phyloP scores from a whole-genome alignment of 2,329 filamentous ascomycete species.

The Ploettnerulaceae sp. region DNA sequence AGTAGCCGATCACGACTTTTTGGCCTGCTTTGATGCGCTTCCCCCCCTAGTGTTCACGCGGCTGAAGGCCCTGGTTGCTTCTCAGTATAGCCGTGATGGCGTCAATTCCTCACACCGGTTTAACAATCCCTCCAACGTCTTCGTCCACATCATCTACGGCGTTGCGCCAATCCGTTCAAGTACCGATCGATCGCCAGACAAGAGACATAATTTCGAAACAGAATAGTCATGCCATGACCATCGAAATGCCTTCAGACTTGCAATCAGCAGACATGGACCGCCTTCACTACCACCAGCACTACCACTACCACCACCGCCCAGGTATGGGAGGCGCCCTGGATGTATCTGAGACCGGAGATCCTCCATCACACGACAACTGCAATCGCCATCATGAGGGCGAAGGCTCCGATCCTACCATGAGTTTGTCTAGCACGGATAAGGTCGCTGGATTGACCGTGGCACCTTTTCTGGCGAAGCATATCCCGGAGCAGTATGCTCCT shows the following conservation, averaged over 20 bases:
- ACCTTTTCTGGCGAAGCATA: constrained; percentile 86
- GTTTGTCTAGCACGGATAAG: constrained; percentile 29
- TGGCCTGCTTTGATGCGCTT: neutral
- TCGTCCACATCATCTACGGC: constrained; percentile 8
- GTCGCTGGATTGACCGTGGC: constrained; percentile 31
- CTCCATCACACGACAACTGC: constrained; percentile 28
- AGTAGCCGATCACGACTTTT: neutral
- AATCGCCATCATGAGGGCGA: constrained; percentile 19
- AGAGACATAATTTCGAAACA: constrained; percentile 11
- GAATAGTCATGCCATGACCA: constrained; percentile 11
- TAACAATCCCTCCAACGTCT: neutral
- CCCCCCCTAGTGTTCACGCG: neutral
- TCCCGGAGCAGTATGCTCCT: constrained; percentile 82
- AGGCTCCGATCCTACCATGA: constrained; percentile 23
- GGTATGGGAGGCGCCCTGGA: neutral
- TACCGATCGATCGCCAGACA: constrained; percentile 16
- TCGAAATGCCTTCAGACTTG: constrained; percentile 17
- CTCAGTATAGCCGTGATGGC: constrained; percentile 20
- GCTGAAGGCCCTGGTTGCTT: constrained; percentile 4
- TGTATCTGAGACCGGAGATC: constrained; percentile 18
- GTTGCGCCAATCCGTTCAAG: constrained; percentile 28
- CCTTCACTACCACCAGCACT: neutral
- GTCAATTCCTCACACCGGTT: constrained; percentile 22
- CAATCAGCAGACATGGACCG: constrained; percentile 10
- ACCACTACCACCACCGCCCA: too few relatives aligned